Evolutionary conservation across 1,139 yeast genomes (phyloP).

Genomic region (Hyphopichia buzzinii): DNA sequence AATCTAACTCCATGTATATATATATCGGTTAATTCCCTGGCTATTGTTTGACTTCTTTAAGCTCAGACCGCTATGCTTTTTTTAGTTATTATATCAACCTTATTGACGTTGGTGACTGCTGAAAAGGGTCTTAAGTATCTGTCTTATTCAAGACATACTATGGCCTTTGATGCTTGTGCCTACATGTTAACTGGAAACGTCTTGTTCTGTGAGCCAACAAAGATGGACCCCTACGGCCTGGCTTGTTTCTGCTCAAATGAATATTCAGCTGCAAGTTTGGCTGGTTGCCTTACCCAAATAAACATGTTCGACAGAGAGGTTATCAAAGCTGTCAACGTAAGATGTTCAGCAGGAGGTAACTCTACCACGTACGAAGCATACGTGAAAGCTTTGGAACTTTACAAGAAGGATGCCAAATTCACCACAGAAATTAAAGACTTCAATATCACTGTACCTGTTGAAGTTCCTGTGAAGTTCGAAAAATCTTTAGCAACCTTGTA

Average conservation of each 20-base stretch:
- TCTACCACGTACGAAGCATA: conserved; percentile 16
- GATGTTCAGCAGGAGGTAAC: conserved; percentile 10
- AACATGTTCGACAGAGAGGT: conserved; percentile 5
- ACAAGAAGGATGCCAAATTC: conserved; percentile 16
- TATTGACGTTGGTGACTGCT: background rate
- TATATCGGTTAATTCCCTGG: too few species aligned
- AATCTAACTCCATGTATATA: too few species aligned
- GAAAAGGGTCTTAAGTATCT: background rate
- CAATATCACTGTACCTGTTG: conserved; percentile 17
- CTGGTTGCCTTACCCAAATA: conserved; percentile 13
- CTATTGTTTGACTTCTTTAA: too few species aligned
- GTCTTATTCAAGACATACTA: background rate
- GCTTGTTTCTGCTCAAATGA: conserved; percentile 12
- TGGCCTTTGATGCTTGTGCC: conserved; percentile 17
- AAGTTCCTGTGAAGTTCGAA: conserved; percentile 23
- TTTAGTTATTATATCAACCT: background rate
- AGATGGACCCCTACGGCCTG: conserved; percentile 1
- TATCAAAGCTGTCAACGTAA: conserved; percentile 9
- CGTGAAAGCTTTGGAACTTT: conserved; percentile 16
- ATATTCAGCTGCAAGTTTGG: conserved; percentile 14
- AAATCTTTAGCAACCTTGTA: conserved; percentile 11
- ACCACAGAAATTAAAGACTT: conserved; percentile 20
- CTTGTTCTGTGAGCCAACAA: conserved; percentile 13
- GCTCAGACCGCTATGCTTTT: too few species aligned
- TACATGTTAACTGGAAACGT: conserved; percentile 12